Conservation (phyloP, 352 stramenopile genomes). For the Globisporangium cederbergense region DNA sequence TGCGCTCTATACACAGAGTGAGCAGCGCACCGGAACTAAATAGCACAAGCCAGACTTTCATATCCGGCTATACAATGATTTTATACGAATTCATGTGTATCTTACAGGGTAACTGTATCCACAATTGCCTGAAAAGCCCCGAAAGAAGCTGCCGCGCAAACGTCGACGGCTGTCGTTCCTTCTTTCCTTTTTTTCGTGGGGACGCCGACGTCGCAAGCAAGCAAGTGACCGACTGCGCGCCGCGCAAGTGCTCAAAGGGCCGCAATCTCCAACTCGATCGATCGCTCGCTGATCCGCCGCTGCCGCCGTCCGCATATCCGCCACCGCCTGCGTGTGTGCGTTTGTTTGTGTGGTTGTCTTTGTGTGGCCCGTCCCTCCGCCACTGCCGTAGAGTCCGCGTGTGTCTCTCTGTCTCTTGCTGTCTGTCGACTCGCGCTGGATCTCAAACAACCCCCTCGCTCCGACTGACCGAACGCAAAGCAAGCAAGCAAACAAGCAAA, state of each 20-base stretch:
- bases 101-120: too few species aligned
- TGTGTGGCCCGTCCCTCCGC: conserved; percentile 9
- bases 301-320: background rate
- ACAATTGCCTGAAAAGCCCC: too few species aligned
- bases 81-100: too few species aligned
- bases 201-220: background rate
- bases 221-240: background rate
- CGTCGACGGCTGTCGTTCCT: background rate
- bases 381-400: conserved; percentile 1
- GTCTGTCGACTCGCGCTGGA: conserved; percentile 4
- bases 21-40: too few species aligned
- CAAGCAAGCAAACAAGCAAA: background rate
- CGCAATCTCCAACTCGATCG: conserved; percentile 2
- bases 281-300: background rate
- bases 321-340: background rate
- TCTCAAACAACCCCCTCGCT: conserved; percentile 4
- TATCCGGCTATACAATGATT: too few species aligned
- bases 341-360: conserved; percentile 5
- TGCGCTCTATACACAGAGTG: too few species aligned
- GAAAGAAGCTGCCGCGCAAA: background rate
- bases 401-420: conserved; percentile 3
- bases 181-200: background rate
- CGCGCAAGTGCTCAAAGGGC: background rate
- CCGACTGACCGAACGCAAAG: background rate
- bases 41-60: too few species aligned